Percentiles rank a stretch among this genome's conserved stretches.
phyloP scores from a whole-genome alignment of 306 rosid species.

The Sicyos edulis region DNA sequence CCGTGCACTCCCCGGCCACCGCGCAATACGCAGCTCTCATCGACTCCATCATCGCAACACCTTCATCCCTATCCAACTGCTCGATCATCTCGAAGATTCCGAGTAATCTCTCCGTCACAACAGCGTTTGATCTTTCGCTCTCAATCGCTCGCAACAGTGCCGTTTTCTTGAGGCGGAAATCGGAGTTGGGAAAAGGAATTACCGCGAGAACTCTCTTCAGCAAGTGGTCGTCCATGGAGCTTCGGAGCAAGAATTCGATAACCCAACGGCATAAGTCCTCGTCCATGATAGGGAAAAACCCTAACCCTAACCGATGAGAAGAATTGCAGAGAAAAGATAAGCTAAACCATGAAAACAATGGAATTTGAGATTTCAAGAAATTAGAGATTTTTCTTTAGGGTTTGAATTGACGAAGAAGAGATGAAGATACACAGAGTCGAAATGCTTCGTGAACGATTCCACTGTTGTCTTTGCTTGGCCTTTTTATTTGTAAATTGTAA shows the following conservation, averaged over 20 bases:
- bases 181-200: constrained; percentile 37
- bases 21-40: constrained; percentile 58
- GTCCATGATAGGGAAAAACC: constrained; percentile 21
- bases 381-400: too few relatives aligned
- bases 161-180: constrained; percentile 49
- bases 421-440: too few relatives aligned
- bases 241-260: constrained; percentile 52
- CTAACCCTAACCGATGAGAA: background rate
- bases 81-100: constrained; percentile 47
- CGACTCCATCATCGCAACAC: constrained; percentile 21
- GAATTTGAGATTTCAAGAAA: background rate
- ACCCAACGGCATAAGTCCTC: constrained; percentile 49
- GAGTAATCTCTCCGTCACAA: constrained; percentile 38
- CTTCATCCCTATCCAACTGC: constrained; percentile 28
- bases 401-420: too few relatives aligned
- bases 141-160: constrained; percentile 55
- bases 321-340: background rate
- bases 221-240: constrained; percentile 32
- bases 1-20: constrained; percentile 67
- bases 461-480: too few relatives aligned
- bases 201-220: constrained; percentile 28
- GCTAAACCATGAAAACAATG: background rate
- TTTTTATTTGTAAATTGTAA: too few relatives aligned
- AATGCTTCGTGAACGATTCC: too few relatives aligned
- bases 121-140: constrained; percentile 30